Base-by-base conservation (phyloP, 73 alveolate species). In the Stentor coeruleus region DNA sequence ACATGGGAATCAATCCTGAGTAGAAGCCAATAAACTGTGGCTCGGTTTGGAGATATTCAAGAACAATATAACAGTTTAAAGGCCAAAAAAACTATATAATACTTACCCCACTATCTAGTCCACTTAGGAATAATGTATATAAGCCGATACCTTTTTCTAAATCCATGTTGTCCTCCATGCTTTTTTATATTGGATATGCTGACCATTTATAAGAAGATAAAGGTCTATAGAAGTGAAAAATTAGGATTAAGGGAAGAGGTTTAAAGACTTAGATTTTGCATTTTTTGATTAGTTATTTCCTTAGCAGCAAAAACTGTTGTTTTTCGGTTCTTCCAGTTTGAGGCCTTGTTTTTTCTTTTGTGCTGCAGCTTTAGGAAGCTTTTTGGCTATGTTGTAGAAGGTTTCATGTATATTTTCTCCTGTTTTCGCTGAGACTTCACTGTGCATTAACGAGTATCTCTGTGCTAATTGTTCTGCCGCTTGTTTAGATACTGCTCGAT, bases 381-480 rank as follows among this genome's bases (percentile, higher is more conserved):
- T 75, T 39, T 39, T 37, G n/a, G 83, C 83, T 20, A 75, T 75
- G 28, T 75, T 40, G 26, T n/a, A 20, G 33, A 75, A 75, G 14
- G 72, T 75, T 39, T 75, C 72, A 1, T 20, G n/a, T 20, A 75
- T 75, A 1, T 35, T n/a, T 39, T 37, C 72, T 39, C 83, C 83
- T 14, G 59, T 40, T 75, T 75, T 75, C 3, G 83, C 83, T 14
- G 83, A 75, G 38, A 40, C 72, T 38, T 75, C 83, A n/a, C 77
- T 20, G 72, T 26, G 38, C 20, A 75, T 20, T 0, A 75, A 66
- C 6, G 74, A 37, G 39, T 36, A 39, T 37, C 39, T 40, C 15
- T 75, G 26, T 20, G 81, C 77, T 20, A 75, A 38, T 1, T 38
- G 80, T 75, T 31, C 28, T 15, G 59, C 66, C 72, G 6, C 15